These are phyloP conservation scores for Claviceps citrina DNA, from an alignment of 2,329 filamentous ascomycete genomes.

Conservation along the genomic window DNA sequence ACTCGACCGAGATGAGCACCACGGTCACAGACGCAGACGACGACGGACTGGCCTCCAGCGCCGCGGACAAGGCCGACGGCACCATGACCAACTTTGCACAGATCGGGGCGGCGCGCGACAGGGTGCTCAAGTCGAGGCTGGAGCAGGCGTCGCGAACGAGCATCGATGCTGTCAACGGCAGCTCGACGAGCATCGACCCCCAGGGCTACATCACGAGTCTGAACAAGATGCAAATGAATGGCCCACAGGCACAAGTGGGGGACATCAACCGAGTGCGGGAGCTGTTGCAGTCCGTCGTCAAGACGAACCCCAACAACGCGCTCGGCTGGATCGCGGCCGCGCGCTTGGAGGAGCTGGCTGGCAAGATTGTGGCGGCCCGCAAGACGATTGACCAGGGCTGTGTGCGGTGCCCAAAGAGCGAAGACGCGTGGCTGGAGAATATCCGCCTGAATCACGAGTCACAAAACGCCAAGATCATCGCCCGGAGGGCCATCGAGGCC, in stretches of 20 bases:
- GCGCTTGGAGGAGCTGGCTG: constrained; percentile 79
- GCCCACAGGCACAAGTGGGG: constrained; percentile 71
- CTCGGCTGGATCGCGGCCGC: constrained; percentile 94
- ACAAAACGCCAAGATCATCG: constrained; percentile 90
- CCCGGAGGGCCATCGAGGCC: constrained; percentile 79
- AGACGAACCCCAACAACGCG: constrained; percentile 88
- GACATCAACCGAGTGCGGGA: constrained; percentile 90
- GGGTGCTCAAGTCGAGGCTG: constrained; percentile 83
- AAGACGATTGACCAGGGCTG: constrained; percentile 81
- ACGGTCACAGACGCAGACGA: constrained; percentile 85
- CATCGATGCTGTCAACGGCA: constrained; percentile 54
- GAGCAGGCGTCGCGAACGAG: constrained; percentile 71
- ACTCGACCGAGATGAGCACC: constrained; percentile 67
- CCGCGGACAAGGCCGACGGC: constrained; percentile 47
- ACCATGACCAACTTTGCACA: constrained; percentile 97
- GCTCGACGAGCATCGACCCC: constrained; percentile 79
- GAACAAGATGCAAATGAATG: constrained; percentile 63
- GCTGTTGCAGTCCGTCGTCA: constrained; percentile 89
- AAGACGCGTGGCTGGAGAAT: constrained; percentile 92
- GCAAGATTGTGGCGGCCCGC: constrained; percentile 77
- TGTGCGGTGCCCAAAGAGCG: constrained; percentile 79
- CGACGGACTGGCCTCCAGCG: constrained; percentile 41
- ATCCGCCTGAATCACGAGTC: constrained; percentile 75
- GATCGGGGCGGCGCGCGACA: constrained; percentile 90
- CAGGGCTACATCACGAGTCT: constrained; percentile 92